Base-by-base conservation (phyloP, 208 protist species). In the Trypanosoma platydactyli region DNA sequence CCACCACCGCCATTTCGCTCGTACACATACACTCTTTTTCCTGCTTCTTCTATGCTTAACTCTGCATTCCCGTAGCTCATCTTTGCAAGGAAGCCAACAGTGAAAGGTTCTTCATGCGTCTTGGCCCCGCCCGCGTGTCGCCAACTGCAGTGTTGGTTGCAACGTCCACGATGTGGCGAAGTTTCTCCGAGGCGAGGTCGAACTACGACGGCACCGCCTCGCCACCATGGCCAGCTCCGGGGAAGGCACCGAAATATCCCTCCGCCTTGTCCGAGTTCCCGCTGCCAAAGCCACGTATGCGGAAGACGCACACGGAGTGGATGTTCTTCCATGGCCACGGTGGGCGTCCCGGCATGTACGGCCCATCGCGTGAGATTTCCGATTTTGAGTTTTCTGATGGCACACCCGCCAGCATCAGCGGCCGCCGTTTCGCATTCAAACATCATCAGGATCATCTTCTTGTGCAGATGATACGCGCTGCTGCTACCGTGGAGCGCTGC, bases 221-320 rank as follows among this genome's bases (percentile, higher is more conserved):
- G 18, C n/a, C 71, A 9, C 57, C 73, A 45, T 86, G 75, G 81
- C 57, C 73, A 15, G 50, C 76, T 0, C 59, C 81, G 0, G 80
- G 75, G 22, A 44, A 59, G 38, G 40, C 38, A 48, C 83, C 86
- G 51, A 46, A 35, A 44, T 93, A 94, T 60, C 89, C 89, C 0
- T 42, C 68, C 2, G 61, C 81, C 16, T 73, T 76, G 52, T 80
- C 81, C 6, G 68, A 64, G 46, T 84, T 84, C 35, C 85, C 83
- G 3, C 76, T 84, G 18, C 50, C 58, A 13, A 57, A 49, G 45
- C 89, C 89, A 1, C 62, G 65, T 22, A 81, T 95, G 60, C 86
- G 89, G 52, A 91, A 91, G 79, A 92, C 89, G 38, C 84, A 89
- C 77, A 86, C 88, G 54, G 89, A 95, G 67, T 95, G 89, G 87